Evolutionary conservation across 2,329 filamentous ascomycete species (phyloP).

Genomic region (Taxawa tesnikishii): DNA sequence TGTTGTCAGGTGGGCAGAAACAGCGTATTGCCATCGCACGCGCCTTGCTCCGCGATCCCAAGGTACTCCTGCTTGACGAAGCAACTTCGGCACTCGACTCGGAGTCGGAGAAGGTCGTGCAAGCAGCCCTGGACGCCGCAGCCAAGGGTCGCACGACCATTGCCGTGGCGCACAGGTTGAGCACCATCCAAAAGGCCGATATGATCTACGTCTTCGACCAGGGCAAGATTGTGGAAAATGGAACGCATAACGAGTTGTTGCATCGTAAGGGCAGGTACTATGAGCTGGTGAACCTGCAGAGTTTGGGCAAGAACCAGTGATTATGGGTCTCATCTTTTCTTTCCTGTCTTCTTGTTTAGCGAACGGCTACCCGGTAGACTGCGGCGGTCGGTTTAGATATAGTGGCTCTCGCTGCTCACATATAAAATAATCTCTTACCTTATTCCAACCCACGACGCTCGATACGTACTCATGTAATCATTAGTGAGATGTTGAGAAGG

Average conservation of each 20-base stretch:
- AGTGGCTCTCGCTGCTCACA: no score
- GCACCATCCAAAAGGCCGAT: conserved; percentile 89
- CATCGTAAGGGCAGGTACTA: conserved; percentile 27
- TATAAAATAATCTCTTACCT: no score
- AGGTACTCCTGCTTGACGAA: conserved; percentile 73
- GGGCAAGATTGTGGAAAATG: conserved; percentile 73
- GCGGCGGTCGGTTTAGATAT: no score
- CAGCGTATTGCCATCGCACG: conserved; percentile 90
- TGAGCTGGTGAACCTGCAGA: conserved; percentile 25
- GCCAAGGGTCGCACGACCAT: conserved; percentile 67
- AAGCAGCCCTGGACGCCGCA: conserved; percentile 68
- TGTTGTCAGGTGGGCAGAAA: conserved; percentile 85
- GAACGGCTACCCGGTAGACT: no score
- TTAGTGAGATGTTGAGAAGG: no score
- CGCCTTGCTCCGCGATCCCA: conserved; percentile 80
- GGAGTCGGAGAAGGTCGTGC: conserved; percentile 67
- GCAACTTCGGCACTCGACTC: conserved; percentile 57
- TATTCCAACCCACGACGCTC: no score
- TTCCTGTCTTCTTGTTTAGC: not conserved
- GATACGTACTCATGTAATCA: no score
- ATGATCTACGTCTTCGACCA: conserved; percentile 95
- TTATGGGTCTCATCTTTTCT: not conserved
- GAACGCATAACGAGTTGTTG: conserved; percentile 55
- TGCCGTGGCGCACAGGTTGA: conserved; percentile 82
- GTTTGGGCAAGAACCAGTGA: conserved; percentile 17